Evolutionary conservation across 306 rosid genomes (phyloP).

Genomic region (Cucurbita pepo): DNA sequence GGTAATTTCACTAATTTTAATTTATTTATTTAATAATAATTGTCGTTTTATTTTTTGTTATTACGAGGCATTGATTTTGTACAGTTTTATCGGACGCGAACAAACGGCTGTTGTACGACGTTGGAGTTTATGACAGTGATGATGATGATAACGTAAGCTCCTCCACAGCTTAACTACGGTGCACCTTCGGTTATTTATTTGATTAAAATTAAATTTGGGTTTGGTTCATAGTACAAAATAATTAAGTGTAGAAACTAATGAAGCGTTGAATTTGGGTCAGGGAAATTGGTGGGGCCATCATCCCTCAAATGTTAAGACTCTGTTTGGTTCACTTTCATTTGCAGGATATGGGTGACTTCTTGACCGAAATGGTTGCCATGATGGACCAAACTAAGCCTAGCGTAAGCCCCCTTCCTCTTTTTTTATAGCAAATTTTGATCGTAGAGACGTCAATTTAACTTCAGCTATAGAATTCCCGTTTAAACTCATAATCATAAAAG

Average conservation of each 20-base stretch:
- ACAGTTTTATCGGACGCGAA: conserved; percentile 73
- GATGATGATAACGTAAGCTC: conserved; percentile 20
- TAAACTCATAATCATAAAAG: too few species aligned
- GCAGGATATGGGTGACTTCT: conserved; percentile 93
- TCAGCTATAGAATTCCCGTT: too few species aligned
- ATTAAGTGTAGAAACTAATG: neutral
- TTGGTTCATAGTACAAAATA: neutral
- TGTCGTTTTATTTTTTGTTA: too few species aligned
- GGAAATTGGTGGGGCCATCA: neutral
- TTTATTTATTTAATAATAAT: too few species aligned
- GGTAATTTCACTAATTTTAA: conserved; percentile 26
- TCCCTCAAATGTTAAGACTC: neutral
- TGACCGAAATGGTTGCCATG: conserved; percentile 81
- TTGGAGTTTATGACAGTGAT: conserved; percentile 79
- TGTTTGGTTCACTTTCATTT: conserved; percentile 4
- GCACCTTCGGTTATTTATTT: neutral
- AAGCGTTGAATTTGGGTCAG: neutral
- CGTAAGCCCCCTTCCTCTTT: conserved; percentile 21
- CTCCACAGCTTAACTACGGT: neutral
- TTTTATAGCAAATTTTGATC: too few species aligned
- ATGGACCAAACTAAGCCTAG: conserved; percentile 65
- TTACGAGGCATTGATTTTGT: neutral
- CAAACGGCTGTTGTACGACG: conserved; percentile 81
- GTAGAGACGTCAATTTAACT: too few species aligned
- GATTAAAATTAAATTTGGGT: neutral